These are phyloP conservation scores for Jackrogersella minutella DNA, from an alignment of 495 filamentous ascomycete species.

Conservation along the genomic window DNA sequence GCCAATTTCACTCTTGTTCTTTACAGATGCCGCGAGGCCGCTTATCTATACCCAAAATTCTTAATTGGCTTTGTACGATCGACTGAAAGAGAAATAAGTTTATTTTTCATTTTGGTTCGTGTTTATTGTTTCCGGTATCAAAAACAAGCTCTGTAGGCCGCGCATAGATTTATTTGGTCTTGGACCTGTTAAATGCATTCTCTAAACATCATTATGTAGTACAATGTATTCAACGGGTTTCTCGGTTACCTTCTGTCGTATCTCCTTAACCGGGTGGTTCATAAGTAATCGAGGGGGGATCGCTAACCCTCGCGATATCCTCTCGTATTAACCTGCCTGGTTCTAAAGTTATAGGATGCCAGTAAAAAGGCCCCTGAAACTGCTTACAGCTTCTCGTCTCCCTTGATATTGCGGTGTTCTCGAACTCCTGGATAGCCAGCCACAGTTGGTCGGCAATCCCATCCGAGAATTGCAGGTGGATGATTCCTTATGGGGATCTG, in stretches of 20 bases:
- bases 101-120: not conserved
- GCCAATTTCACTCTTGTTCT: not conserved
- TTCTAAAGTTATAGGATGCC: constrained; percentile 5
- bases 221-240: not conserved
- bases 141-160: not conserved
- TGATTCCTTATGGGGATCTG: constrained; percentile 15
- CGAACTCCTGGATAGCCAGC: not conserved
- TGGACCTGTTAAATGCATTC: not conserved
- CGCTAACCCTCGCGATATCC: constrained; percentile 17
- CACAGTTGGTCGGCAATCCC: constrained; percentile 19
- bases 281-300: constrained; percentile 17
- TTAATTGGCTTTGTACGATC: constrained; percentile 13
- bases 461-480: constrained; percentile 25
- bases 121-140: constrained; percentile 17
- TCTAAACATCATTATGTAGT: not conserved
- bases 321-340: constrained; percentile 8
- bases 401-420: constrained; percentile 12
- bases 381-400: not conserved
- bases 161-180: not conserved
- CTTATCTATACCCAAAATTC: constrained; percentile 9
- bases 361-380: constrained; percentile 26
- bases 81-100: not conserved
- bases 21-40: constrained; percentile 10
- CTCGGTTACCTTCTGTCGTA: not conserved
- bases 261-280: not conserved